These are phyloP conservation scores for Ramaria sp. DNA, from an alignment of 768 basidiomycete species.

Conservation along the genomic window DNA sequence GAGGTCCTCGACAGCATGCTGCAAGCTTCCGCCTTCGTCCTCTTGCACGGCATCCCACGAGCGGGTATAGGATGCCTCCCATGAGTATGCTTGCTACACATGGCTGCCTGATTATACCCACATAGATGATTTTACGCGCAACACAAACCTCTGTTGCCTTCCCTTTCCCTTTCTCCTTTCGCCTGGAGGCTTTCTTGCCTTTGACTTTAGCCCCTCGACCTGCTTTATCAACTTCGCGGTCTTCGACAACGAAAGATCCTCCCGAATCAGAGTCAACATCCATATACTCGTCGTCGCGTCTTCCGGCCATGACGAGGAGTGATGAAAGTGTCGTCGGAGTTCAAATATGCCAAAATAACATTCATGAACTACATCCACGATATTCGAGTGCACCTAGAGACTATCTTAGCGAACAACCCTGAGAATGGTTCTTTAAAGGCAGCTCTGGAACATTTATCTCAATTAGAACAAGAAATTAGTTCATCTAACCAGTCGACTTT, in stretches of 20 bases:
- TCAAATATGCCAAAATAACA: neutral
- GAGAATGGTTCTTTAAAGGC: neutral
- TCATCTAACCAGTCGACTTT: neutral
- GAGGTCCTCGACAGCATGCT: conserved; percentile 80
- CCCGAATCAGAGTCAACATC: conserved; percentile 63
- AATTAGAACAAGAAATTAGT: neutral
- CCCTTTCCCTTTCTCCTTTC: conserved; percentile 44
- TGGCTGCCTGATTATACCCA: neutral
- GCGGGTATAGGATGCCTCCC: conserved; percentile 91
- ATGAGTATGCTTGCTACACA: conserved; percentile 72
- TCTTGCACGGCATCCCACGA: conserved; percentile 98
- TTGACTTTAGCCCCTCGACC: conserved; percentile 36
- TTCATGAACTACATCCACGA: neutral
- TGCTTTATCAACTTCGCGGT: conserved; percentile 20
- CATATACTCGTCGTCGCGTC: conserved; percentile 9
- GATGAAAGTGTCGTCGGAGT: neutral
- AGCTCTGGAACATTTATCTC: neutral
- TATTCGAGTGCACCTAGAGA: neutral
- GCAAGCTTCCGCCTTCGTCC: conserved; percentile 86
- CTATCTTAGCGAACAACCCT: neutral
- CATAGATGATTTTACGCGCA: neutral
- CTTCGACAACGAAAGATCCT: conserved; percentile 48
- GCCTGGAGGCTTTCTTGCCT: conserved; percentile 40
- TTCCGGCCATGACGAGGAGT: neutral
- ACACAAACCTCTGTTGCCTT: conserved; percentile 41